Base-by-base conservation (phyloP, 345 rosid genomes). In the Balakata baccata region DNA sequence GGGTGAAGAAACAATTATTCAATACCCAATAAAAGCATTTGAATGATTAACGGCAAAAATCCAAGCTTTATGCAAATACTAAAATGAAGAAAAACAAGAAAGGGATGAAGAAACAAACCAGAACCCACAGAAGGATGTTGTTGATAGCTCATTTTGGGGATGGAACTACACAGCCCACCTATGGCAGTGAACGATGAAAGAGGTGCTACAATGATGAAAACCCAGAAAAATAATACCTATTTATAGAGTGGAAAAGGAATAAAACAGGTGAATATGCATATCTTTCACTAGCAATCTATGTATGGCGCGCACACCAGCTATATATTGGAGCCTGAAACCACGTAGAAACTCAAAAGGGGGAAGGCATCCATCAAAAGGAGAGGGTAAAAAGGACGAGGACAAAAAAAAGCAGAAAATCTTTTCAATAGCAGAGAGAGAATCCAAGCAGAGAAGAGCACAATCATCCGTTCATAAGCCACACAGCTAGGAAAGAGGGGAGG, bases 161-260 rank as follows among this genome's bases (percentile, higher is more conserved):
- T 64, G 75, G 52, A 71, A 65, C 64, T 6, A 45, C 49, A 72
- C 43, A 70, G 49, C 29, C 63, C 64, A 50, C 66, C 56, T 62
- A 59, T 25, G 51, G 13, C 43, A 75, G 66, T 49, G 66, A 75
- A 11, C 73, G 71, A 75, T 53, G 20, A 75, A 61, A 68, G 68
- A 43, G 63, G 66, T 47, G 57, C 75, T 78, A 73, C 80, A 80
- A 77, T 82, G 87, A 79, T 71, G 77, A 77, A 75, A 82, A 78
- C 66, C 64, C 73, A 79, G 80, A 82, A 59, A 20, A 66, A 76
- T 10, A 68, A 70, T 47, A 75, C 80, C 64, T 72, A 87, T 89
- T 85, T 89, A 90, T 90, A 89, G 76, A 71, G 87, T 69, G 77
- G 72, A 78, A 83, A 85, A 68, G 84, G 87, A 87, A 90, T 87